These are phyloP conservation scores for Candida freyschussii DNA, from an alignment of 1,139 yeast genomes.

Conservation along the genomic window DNA sequence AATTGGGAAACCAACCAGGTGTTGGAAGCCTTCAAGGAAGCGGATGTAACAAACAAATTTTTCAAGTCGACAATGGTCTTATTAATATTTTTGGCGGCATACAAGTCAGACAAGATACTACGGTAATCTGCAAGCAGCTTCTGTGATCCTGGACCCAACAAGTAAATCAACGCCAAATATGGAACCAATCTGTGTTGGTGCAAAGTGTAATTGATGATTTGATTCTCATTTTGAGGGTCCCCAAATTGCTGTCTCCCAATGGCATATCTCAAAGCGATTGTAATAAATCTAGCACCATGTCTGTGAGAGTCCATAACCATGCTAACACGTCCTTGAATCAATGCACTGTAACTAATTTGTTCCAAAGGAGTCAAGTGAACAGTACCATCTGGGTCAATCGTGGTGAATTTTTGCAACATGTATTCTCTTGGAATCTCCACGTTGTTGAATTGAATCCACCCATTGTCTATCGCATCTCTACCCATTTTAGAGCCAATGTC, in stretches of 20 bases:
- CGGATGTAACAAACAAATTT: slow-evolving; percentile 78
- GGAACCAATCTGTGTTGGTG: slow-evolving; percentile 87
- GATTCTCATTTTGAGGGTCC: slow-evolving; percentile 41
- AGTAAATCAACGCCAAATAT: slow-evolving; percentile 71
- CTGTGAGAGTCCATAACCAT: slow-evolving; percentile 86
- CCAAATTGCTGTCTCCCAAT: slow-evolving; percentile 88
- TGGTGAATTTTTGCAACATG: slow-evolving; percentile 78
- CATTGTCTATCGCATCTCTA: slow-evolving; percentile 75
- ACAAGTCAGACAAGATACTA: slow-evolving; percentile 49
- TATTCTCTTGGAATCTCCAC: slow-evolving; percentile 80
- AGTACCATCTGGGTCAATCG: slow-evolving; percentile 62
- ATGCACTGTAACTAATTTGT: slow-evolving; percentile 82
- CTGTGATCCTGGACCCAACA: slow-evolving; percentile 69
- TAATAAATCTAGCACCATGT: slow-evolving; percentile 71
- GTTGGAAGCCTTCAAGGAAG: slow-evolving; percentile 82
- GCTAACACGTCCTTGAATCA: slow-evolving; percentile 81
- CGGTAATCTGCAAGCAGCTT: slow-evolving; percentile 55
- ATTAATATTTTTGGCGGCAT: slow-evolving; percentile 36
- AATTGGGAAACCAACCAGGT: slow-evolving; percentile 81
- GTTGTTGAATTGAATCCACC: slow-evolving; percentile 85
- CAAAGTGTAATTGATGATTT: slow-evolving; percentile 74
- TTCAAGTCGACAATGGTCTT: slow-evolving; percentile 60
- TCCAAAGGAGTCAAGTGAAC: slow-evolving; percentile 78
- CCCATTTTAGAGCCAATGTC: slow-evolving; percentile 96
- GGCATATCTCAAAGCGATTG: slow-evolving; percentile 84